These are phyloP conservation scores for Herpetospermum pedunculosum DNA, from an alignment of 306 rosid genomes.

Conservation along the genomic window DNA sequence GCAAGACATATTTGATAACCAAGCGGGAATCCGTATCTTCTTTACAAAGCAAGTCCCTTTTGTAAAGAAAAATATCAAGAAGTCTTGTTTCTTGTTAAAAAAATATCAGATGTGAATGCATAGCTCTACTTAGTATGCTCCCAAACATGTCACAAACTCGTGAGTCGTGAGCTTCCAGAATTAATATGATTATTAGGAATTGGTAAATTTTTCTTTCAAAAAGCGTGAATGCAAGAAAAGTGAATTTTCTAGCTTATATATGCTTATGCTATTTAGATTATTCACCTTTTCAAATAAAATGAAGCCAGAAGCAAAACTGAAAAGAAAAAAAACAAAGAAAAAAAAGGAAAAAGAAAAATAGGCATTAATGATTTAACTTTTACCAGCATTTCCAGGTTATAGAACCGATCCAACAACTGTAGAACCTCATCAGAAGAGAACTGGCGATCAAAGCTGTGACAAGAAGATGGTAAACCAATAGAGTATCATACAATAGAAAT, in stretches of 20 bases:
- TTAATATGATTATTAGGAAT: background rate
- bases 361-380: background rate
- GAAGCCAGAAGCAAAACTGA: background rate
- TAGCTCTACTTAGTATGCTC: background rate
- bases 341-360: background rate
- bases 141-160: background rate
- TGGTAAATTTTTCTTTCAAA: background rate
- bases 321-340: no score
- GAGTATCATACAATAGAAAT: constrained; percentile 6
- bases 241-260: background rate
- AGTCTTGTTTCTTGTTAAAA: no score
- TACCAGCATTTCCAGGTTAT: constrained; percentile 94
- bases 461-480: constrained; percentile 11
- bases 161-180: background rate
- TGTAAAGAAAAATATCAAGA: no score
- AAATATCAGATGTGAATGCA: background rate
- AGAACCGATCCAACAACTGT: constrained; percentile 87
- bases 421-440: constrained; percentile 91
- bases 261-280: background rate
- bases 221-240: background rate
- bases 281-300: background rate
- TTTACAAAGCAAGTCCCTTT: no score
- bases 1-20: background rate
- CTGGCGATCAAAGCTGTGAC: constrained; percentile 57
- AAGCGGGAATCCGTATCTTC: background rate